These are phyloP conservation scores for Ceratocystis papillata DNA, from an alignment of 2,329 filamentous ascomycete genomes.

Conservation along the genomic window DNA sequence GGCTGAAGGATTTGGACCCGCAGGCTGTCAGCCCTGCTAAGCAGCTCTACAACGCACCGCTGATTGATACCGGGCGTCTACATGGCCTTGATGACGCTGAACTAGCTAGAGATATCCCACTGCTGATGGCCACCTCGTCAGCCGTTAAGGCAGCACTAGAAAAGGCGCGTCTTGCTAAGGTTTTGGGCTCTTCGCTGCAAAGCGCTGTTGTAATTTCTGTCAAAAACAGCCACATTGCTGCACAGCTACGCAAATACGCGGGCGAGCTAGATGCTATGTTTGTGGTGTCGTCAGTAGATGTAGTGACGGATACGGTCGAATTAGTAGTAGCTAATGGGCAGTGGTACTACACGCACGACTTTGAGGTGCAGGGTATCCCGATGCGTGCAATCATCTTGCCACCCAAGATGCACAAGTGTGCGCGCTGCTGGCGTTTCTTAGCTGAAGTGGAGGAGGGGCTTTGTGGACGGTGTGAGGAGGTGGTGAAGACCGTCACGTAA, in stretches of 20 bases:
- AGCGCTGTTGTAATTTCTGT: conserved; percentile 51
- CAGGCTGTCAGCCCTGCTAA: conserved; percentile 33
- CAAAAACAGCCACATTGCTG: conserved; percentile 33
- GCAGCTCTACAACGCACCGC: conserved; percentile 38
- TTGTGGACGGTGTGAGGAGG: conserved; percentile 62
- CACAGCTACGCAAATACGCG: conserved; percentile 34
- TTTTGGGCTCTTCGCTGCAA: conserved; percentile 70
- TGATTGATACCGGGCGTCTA: conserved; percentile 36
- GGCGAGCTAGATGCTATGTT: conserved; percentile 54
- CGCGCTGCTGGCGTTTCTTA: conserved; percentile 79
- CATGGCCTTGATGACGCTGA: conserved; percentile 29
- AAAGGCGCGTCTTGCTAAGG: conserved; percentile 56
- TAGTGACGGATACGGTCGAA: conserved; percentile 33
- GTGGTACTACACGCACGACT: conserved; percentile 37
- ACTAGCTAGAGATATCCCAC: conserved; percentile 32
- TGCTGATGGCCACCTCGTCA: conserved; percentile 46
- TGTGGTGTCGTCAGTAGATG: conserved; percentile 54
- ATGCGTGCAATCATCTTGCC: conserved; percentile 39
- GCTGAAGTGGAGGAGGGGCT: conserved; percentile 54
- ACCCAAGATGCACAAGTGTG: conserved; percentile 57
- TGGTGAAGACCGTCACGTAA: conserved; percentile 35
- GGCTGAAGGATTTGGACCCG: conserved; percentile 37
- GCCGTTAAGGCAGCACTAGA: conserved; percentile 70
- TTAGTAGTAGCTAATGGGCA: conserved; percentile 24
- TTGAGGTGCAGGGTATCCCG: conserved; percentile 34